Evolutionary conservation across 163 green algal species (phyloP).

Genomic region (Chlorella variabilis): DNA sequence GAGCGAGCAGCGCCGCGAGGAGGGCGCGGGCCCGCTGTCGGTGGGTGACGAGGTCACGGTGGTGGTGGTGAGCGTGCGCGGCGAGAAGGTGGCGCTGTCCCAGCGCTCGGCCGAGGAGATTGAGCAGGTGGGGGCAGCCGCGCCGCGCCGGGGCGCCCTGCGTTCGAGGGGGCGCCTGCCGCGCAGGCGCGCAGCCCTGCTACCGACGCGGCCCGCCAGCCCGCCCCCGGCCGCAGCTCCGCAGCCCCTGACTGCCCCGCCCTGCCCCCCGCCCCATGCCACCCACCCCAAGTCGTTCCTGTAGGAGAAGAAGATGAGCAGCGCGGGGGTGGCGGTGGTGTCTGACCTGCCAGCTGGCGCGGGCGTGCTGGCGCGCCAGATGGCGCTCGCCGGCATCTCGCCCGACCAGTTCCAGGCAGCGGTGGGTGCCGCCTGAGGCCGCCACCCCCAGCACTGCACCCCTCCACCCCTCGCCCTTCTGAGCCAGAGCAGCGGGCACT

Average conservation of each 20-base stretch:
- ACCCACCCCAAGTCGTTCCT: neutral
- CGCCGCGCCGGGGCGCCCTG: too few species aligned
- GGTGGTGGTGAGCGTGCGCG: constrained; percentile 34
- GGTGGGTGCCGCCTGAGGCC: constrained; percentile 25
- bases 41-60: constrained; percentile 69
- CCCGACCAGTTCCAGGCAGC: constrained; percentile 35
- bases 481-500: too few species aligned
- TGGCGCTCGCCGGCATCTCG: constrained; percentile 53
- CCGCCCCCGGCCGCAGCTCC: too few species aligned
- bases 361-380: constrained; percentile 12
- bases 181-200: too few species aligned
- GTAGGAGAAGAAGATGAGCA: constrained; percentile 19
- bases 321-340: constrained; percentile 9
- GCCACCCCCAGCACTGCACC: neutral
- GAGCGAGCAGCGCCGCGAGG: constrained; percentile 61
- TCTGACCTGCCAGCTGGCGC: constrained; percentile 30
- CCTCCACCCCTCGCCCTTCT: too few species aligned
- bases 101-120: constrained; percentile 61
- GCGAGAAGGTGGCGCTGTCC: constrained; percentile 61
- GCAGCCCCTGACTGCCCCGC: too few species aligned
- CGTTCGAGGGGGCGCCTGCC: too few species aligned
- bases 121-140: constrained; percentile 8
- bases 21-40: constrained; percentile 15
- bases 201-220: too few species aligned
- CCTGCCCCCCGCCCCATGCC: too few species aligned